Conservation (phyloP, 768 basidiomycete species). For the Tephrocybe sp. region DNA sequence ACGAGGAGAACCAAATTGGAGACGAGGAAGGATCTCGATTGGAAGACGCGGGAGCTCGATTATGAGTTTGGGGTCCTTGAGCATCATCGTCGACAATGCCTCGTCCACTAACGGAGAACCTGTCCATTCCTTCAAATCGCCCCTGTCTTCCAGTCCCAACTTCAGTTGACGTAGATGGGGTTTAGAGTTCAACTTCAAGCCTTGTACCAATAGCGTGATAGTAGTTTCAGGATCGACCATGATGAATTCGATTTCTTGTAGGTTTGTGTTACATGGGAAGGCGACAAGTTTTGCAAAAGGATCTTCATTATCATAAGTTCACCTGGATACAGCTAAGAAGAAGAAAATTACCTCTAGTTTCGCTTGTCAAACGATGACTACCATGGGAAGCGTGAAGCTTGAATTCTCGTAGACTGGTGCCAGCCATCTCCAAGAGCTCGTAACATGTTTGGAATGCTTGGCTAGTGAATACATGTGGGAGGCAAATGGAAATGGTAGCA, state of each 20-base stretch:
- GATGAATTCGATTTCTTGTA: not conserved
- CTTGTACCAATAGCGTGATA: not conserved
- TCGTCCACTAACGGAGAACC: not conserved
- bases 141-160: not conserved
- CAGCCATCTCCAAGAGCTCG: constrained; percentile 2
- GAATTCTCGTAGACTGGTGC: not conserved
- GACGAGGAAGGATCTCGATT: too few relatives aligned
- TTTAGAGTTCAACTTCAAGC: not conserved
- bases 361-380: too few relatives aligned
- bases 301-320: not conserved
- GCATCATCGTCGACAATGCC: not conserved
- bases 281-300: not conserved
- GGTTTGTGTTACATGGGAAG: not conserved
- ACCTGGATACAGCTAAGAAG: not conserved
- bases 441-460: not conserved
- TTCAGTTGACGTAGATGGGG: not conserved
- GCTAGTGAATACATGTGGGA: not conserved
- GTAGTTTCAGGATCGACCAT: not conserved
- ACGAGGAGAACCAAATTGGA: too few relatives aligned
- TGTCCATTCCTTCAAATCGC: not conserved
- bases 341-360: too few relatives aligned
- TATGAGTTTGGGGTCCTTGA: not conserved
- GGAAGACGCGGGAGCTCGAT: not conserved
- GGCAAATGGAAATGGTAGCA: not conserved
- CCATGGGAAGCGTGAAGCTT: not conserved